A percentile compares a stretch with the other conserved stretches of the same genome.
phyloP scores from a whole-genome alignment of 2,329 filamentous ascomycete species.

The Neocucurbitaria cava region DNA sequence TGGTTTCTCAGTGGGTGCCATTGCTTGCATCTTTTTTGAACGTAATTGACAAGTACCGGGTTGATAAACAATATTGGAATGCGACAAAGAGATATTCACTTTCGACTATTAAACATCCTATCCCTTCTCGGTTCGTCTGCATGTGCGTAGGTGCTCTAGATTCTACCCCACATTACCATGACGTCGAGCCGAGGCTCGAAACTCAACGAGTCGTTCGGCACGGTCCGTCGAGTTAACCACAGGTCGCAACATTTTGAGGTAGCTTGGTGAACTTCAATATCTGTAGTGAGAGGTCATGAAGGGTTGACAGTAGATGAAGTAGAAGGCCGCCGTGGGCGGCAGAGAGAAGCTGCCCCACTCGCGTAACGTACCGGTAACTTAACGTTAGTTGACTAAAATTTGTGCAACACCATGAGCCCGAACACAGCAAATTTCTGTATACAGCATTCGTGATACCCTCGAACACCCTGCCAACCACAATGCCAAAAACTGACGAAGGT shows the following conservation, averaged over 20 bases:
- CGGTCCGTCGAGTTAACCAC: background rate
- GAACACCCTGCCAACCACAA: background rate
- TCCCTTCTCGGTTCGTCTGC: background rate
- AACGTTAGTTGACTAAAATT: too few relatives aligned
- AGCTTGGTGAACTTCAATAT: background rate
- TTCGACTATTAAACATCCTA: background rate
- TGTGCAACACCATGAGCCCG: background rate
- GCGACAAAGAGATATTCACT: background rate
- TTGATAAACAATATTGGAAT: background rate
- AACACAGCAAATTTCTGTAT: background rate
- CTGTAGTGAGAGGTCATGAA: background rate
- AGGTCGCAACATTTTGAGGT: background rate
- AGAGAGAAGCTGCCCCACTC: background rate
- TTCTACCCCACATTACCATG: slow-evolving; percentile 6
- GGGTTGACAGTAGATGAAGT: background rate
- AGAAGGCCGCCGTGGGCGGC: background rate
- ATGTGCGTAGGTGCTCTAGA: background rate
- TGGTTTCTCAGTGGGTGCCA: slow-evolving; percentile 51
- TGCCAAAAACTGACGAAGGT: slow-evolving; percentile 15
- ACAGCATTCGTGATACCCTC: background rate
- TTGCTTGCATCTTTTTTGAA: slow-evolving; percentile 3
- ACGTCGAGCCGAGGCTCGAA: slow-evolving; percentile 4
- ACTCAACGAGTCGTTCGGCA: background rate
- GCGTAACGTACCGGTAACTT: too few relatives aligned
- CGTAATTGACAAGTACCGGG: background rate